Evolutionary conservation across 1,284 basidiomycete genomes (phyloP), one percentile per base, ranked within the genome.

Genomic region (Cutaneotrichosporon cutaneum): DNA sequence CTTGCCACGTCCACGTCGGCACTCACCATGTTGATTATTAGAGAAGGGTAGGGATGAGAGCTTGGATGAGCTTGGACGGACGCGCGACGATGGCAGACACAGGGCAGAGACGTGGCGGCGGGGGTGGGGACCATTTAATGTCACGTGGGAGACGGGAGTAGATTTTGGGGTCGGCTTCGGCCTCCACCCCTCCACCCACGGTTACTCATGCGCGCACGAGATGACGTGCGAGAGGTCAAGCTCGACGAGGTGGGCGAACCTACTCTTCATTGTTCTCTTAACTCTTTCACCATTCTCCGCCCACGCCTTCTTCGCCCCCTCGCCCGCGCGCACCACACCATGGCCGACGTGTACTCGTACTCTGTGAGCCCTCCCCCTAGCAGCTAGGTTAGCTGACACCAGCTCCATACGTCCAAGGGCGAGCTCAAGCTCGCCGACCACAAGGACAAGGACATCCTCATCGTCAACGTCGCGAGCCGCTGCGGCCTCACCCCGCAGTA

Each of bases 401-500:
- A 80, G 78, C 71, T 79, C 59, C 70, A 76, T 57, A 68, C 73
- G 9, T 72, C 75, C 54, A 75, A 74, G 61, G 64, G 66, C 10
- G 61, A 67, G 10, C 59, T 78, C 59, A 65, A 73, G 30, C 67
- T 80, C 26, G 55, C 67, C 11, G 72, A 77, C n/a, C 63, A 66
- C 67, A 75, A 78, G 63, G 72, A 72, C 69, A 76, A 78, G 72
- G 70, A 71, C 18, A 66, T 80, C 33, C 61, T 80, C 26, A 72
- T 80, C 47, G 78, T 80, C 70, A 80, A 80, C 62, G 77, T 79
- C 50, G 78, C 78, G 22, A 72, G 69, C 65, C 76, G 76, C 60
- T 80, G 78, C 58, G 77, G 92, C 33, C 91, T 94, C 72, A 92
- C 91, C 7, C 88, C 90, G 10, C 92, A 95, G 78, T 94, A 94